phyloP scores from a whole-genome alignment of 495 filamentous ascomycete species.

The Trichoderma erinaceum region DNA sequence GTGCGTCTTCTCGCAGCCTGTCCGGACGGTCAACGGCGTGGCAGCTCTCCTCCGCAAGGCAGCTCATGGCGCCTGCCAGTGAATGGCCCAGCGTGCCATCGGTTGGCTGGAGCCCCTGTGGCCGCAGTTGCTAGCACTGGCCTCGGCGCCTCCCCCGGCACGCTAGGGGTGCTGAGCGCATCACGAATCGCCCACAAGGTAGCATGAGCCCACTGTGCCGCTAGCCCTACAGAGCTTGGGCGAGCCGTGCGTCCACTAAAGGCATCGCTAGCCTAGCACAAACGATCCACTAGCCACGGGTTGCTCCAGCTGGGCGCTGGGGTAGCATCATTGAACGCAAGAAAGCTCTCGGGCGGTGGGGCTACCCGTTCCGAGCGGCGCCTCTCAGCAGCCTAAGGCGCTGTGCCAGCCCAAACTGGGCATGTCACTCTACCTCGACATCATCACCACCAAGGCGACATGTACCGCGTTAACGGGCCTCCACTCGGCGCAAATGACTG shows the following conservation, averaged over 20 bases:
- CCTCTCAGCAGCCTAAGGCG: not conserved
- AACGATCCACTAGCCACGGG: not conserved
- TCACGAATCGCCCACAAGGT: not conserved
- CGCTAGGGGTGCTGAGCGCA: not conserved
- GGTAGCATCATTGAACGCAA: not conserved
- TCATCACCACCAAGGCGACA: not conserved
- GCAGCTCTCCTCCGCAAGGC: not conserved
- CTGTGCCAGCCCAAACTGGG: conserved; percentile 2
- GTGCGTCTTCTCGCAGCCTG: not conserved
- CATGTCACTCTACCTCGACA: conserved; percentile 14
- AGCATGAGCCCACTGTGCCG: not conserved
- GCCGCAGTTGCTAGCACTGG: not conserved
- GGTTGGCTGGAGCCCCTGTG: conserved; percentile 1
- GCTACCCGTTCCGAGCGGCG: conserved; percentile 5
- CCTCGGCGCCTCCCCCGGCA: not conserved
- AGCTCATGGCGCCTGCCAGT: not conserved
- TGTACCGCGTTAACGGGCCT: not conserved
- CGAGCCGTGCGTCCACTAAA: not conserved
- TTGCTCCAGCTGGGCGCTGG: not conserved
- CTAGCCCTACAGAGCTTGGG: not conserved
- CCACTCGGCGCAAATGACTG: not conserved
- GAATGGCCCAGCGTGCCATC: conserved; percentile 2
- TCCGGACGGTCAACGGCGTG: not conserved
- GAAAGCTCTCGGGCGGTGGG: not conserved
- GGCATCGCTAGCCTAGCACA: not conserved